Evolutionary conservation across 371 early-diverging fungal genomes (phyloP), one percentile per base, ranked within the genome.

Genomic region (Capillidium rhysosporum): DNA sequence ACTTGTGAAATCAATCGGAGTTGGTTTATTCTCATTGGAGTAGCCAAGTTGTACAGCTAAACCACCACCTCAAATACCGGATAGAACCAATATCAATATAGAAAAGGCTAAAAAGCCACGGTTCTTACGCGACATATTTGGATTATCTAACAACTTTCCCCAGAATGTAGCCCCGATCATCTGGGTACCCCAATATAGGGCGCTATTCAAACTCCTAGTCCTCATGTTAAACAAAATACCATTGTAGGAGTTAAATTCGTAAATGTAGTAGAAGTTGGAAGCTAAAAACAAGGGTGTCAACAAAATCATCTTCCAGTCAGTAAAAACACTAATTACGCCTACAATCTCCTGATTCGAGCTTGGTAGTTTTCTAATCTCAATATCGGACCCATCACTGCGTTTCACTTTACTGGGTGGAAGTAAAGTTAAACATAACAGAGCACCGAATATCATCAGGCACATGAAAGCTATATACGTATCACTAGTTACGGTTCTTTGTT

Each of bases 251-350:
- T 63, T 66, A 57, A 76, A 75, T 56, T 82, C 81, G 61, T 82
- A 83, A 14, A 77, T 66, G 63, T 82, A 83, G 65, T 79, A 71
- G 71, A 77, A 82, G 59, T 85, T 85, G 57, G 81, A 77, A 23
- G 79, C 65, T 51, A 82, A 67, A 62, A 77, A 81, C 61, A 81
- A 68, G 39, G 84, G 84, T n/a, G 76, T 49, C 47, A 82, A 61
- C 24, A 65, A 46, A 20, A 75, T 58, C 65, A 82, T 67, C 54
- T 68, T 67, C 69, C 73, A 74, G 58, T 84, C 77, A 34, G 57
- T 58, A 71, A 82, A 84, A 10, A 81, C 71, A 44, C 61, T 61
- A 14, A 78, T 23, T 34, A 80, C 69, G 29, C 75, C 69, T 20
- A 67, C 60, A 23, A 77, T 58, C 60, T 85, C 84, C 12, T 58